Evolutionary conservation across 1,284 basidiomycete species (phyloP), one percentile per base, ranked within the genome.

Genomic region (Ganoderma lucidum): DNA sequence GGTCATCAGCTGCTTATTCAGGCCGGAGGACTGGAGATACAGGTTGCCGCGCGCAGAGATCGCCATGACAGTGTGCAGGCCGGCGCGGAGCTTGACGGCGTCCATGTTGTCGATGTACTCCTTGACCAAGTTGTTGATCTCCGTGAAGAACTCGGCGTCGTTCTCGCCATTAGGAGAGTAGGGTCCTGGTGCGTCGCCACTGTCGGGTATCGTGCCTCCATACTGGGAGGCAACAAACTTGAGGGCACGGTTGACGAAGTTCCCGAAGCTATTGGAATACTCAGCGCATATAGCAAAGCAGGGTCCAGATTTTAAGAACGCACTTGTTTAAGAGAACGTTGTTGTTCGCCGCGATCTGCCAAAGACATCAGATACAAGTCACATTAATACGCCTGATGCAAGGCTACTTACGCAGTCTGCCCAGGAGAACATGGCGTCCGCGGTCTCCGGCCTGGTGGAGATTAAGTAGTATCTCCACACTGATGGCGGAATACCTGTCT

Each of bases 401-500:
- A 2, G 0, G 3, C 8, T 0, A 83, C 90, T 79, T 79, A 94
- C 96, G 77, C 97, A 98, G 75, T 97, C 96, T 48, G 90, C 86
- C 98, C 98, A 99, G 0, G 96, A 96, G 85, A 99, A 99, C 85
- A 96, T 96, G 60, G 97, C 91, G 79, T 99, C 97, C 44, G 91
- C 92, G 10, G 92, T 96, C 82, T 99, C 98, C 15, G 98, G 98
- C 65, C 98, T 87, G 58, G 96, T 94, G 15, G 96, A 94, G 37
- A 99, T 85, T 23, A 99, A 86, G 82, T 98, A 99, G 82, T 98
- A 99, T 72, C 98, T 87, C 98, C 97, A 99, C 2, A 99, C 97
- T 1, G 95, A 96, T 0, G 96, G 83, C 41, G 97, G 94, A 56
- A 98, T 93, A 6, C 96, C 96, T 10, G 97, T 98, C 72, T 98